Evolutionary conservation across 2,329 filamentous ascomycete species (phyloP), one percentile per base, ranked within the genome.

Genomic region (Stemphylium beticola): DNA sequence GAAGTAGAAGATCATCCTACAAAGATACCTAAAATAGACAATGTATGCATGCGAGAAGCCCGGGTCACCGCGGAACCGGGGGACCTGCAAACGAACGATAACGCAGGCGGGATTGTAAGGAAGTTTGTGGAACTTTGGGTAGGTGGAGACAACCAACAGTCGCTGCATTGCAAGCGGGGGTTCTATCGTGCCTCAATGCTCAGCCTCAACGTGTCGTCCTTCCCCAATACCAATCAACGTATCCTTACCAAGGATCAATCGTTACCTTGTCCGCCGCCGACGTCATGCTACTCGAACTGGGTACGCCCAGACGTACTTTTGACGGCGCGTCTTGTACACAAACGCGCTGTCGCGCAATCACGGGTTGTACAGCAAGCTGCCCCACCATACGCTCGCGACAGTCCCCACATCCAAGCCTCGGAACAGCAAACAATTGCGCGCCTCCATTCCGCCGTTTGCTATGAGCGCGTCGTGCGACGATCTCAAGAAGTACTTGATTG

Each of bases 301-400:
- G 15, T 29, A 4, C 42, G 8, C 34, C n/a, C 5, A 40, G 10
- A 15, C 4, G 0, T 22, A 11, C 43, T 2, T 7, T 31, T 10
- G n/a, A 31, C 43, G 17, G 20, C 31, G 49, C 49, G 49, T 48
- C 43, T 12, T 20, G 4, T 38, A 14, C 12, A 50, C 43, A 52
- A 52, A 22, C 62, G 55, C 66, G 60, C 33, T 53, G 39, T 60
- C 64, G 58, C 66, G 64, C 63, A 60, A 64, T 68, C 63, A 68
- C 58, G 57, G 63, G 61, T 45, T 26, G 9, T 61, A 65, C 57
- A 29, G 26, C 26, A 57, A 66, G 60, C 48, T 38, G 8, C 47
- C 51, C 49, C 37, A 39, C 55, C 58, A 57, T 49, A 26, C 41
- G 38, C 32, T 37, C 29, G 41, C 41, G 32, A 11, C 15, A 49